These are phyloP conservation scores for Fagopyrum esculentum DNA, from an alignment of 148 eudicot species.

Conservation along the genomic window DNA sequence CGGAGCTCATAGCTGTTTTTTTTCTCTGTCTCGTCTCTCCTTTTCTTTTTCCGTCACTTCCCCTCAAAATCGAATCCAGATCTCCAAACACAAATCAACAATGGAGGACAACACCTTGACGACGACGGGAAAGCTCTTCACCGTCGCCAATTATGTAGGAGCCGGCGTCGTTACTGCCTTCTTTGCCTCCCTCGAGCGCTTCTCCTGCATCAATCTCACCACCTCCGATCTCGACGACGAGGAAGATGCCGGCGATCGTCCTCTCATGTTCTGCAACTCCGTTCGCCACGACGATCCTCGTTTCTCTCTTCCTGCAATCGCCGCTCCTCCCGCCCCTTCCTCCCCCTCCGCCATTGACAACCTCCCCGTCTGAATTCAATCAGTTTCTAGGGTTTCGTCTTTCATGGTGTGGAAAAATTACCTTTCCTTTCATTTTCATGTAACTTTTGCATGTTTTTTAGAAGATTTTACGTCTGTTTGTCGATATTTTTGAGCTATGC, in stretches of 20 bases:
- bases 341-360: slow-evolving; percentile 23
- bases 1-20: not conserved
- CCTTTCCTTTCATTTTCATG: slow-evolving; percentile 1
- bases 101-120: slow-evolving; percentile 44
- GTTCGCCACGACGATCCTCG: slow-evolving; percentile 36
- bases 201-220: slow-evolving; percentile 59
- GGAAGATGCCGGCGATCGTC: slow-evolving; percentile 51
- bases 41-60: not conserved
- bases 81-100: not conserved
- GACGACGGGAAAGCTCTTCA: slow-evolving; percentile 32
- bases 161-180: slow-evolving; percentile 60
- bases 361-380: slow-evolving; percentile 53
- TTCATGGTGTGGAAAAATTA: not conserved
- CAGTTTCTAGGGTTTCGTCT: not conserved
- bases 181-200: slow-evolving; percentile 67
- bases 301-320: slow-evolving; percentile 24
- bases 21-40: not conserved
- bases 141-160: slow-evolving; percentile 61
- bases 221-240: slow-evolving; percentile 51
- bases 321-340: not conserved
- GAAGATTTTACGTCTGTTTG: slow-evolving; percentile 1
- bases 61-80: not conserved
- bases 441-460: not conserved
- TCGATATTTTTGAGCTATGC: slow-evolving; percentile 9
- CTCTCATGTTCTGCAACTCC: slow-evolving; percentile 44